Evolutionary conservation across 2,329 filamentous ascomycete species (phyloP), one percentile per base, ranked within the genome.

Genomic region (Botrytis cinerea): DNA sequence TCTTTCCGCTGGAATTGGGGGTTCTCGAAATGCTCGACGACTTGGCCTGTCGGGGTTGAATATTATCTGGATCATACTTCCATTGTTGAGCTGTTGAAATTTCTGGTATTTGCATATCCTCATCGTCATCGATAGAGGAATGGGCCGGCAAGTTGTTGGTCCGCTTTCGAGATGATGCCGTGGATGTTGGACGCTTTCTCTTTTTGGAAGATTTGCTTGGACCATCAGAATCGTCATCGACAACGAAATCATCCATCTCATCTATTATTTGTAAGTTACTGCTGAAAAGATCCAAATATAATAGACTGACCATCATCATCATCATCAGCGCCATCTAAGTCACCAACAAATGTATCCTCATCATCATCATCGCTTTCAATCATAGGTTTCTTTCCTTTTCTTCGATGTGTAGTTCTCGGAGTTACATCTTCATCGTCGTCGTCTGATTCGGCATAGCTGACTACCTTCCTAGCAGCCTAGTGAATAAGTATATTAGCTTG

Each of bases 161-260:
- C 78, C 89, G 87, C 81, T 95, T 95, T 67, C 91, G 87, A 1
- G 89, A 83, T 0, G 83, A 80, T 22, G 85, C 75, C 79, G 89
- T 87, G 20, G 86, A 79, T 12, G 82, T 78, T 4, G 89, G 82
- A n/a, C 92, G 87, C 78, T 87, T 87, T 73, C 92, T 85, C 83
- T 97, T 97, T 80, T 89, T 92, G 0, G 91, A 85, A 38, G 76
- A 67, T 57, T 86, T 81, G 78, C 85, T 76, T 75, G 86, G 80
- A 28, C 90, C 92, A 66, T 97, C 94, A 0, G 93, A 95, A 60
- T 97, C 93, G 78, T 98, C 95, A 8, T 81, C 79, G 7, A 92
- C 94, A 38, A 98, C 86, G 79, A 98, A 98, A 81, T 97, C 93
- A 75, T 91, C 93, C 84, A 97, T 89, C 71, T 96, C 93, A 83